A percentile compares a stretch with the other conserved stretches of the same genome.
These are phyloP conservation scores for Nicotiana tomentosiformis DNA, from an alignment of 257 asterid species.

Conservation along the genomic window DNA sequence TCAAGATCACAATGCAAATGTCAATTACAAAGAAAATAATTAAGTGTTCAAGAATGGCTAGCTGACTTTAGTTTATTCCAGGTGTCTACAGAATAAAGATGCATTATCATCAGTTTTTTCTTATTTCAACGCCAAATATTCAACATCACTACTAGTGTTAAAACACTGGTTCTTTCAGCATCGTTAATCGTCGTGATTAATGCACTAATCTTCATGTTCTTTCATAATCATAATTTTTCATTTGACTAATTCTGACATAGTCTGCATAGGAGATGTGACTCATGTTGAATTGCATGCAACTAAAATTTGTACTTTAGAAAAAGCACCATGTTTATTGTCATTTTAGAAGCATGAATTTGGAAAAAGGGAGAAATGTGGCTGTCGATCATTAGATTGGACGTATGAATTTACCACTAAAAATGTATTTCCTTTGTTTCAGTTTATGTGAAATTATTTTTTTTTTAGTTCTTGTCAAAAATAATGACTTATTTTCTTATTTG, in stretches of 20 bases:
- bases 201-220: not conserved
- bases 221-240: not conserved
- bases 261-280: not conserved
- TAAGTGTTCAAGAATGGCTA: not conserved
- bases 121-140: not conserved
- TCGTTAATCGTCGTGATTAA: not conserved
- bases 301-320: not conserved
- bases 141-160: not conserved
- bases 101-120: not conserved
- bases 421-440: too few relatives aligned
- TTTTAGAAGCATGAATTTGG: not conserved
- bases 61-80: slow-evolving; percentile 1
- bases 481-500: too few relatives aligned
- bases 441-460: too few relatives aligned
- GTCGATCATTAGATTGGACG: too few relatives aligned
- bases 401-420: too few relatives aligned
- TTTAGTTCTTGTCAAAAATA: too few relatives aligned
- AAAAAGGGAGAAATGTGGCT: too few relatives aligned
- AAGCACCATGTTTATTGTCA: not conserved
- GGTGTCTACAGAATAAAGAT: not conserved
- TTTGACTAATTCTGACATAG: not conserved
- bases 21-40: not conserved
- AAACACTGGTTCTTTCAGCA: not conserved
- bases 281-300: not conserved
- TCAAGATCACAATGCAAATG: not conserved